Conservation (phyloP, 2,329 filamentous ascomycete species). For the Tothia fuscella region DNA sequence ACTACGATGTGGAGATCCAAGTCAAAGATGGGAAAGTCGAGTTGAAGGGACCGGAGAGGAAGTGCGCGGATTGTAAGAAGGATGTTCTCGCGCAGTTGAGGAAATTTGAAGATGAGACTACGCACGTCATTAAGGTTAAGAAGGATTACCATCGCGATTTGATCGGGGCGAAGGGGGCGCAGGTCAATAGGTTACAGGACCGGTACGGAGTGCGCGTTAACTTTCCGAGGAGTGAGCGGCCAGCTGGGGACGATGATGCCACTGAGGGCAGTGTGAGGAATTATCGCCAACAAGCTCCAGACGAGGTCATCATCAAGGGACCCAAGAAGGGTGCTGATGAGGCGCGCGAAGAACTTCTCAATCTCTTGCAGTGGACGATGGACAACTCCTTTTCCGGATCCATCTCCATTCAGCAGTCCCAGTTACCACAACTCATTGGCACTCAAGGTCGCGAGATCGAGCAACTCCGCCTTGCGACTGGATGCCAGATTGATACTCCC, state of each 20-base stretch:
- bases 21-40: slow-evolving; percentile 90
- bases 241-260: slow-evolving; percentile 49
- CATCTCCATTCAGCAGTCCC: slow-evolving; percentile 78
- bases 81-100: slow-evolving; percentile 71
- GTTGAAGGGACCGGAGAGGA: slow-evolving; percentile 89
- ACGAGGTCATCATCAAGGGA: slow-evolving; percentile 85
- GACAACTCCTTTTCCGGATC: slow-evolving; percentile 74
- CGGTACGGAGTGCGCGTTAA: slow-evolving; percentile 92
- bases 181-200: slow-evolving; percentile 84
- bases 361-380: slow-evolving; percentile 75
- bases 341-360: slow-evolving; percentile 82
- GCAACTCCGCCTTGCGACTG: slow-evolving; percentile 69
- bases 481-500: slow-evolving; percentile 85
- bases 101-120: slow-evolving; percentile 83
- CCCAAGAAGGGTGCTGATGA: slow-evolving; percentile 88
- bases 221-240: slow-evolving; percentile 56
- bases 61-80: slow-evolving; percentile 74
- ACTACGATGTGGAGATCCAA: slow-evolving; percentile 68
- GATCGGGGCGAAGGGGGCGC: slow-evolving; percentile 75
- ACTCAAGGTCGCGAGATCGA: slow-evolving; percentile 85
- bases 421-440: slow-evolving; percentile 88
- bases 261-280: slow-evolving; percentile 55
- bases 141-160: slow-evolving; percentile 89
- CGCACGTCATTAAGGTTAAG: slow-evolving; percentile 76
- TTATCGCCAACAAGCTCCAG: slow-evolving; percentile 59